These are phyloP conservation scores for Colletotrichum coccodes DNA, from an alignment of 2,329 filamentous ascomycete genomes.

Conservation along the genomic window DNA sequence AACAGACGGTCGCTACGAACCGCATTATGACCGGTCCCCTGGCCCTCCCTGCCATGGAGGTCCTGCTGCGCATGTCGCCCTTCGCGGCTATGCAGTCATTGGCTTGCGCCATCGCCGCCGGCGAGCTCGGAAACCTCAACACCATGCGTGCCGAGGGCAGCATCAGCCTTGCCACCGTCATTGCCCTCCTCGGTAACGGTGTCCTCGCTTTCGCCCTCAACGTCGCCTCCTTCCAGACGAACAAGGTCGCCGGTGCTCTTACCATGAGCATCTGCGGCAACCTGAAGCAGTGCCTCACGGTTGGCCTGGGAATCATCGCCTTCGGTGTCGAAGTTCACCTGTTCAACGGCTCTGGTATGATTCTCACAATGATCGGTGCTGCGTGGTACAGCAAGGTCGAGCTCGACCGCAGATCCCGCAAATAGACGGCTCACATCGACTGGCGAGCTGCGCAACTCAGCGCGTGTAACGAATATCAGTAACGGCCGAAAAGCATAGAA, in stretches of 20 bases:
- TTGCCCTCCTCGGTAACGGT: slow-evolving; percentile 61
- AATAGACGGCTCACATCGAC: slow-evolving; percentile 11
- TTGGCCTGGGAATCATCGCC: slow-evolving; percentile 62
- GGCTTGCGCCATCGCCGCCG: slow-evolving; percentile 60
- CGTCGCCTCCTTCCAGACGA: slow-evolving; percentile 66
- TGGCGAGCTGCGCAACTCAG: slow-evolving; percentile 2
- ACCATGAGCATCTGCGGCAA: slow-evolving; percentile 71
- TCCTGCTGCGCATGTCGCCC: slow-evolving; percentile 71
- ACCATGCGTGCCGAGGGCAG: slow-evolving; percentile 47
- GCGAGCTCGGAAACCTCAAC: slow-evolving; percentile 59
- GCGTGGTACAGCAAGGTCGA: slow-evolving; percentile 69
- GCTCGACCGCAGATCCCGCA: slow-evolving; percentile 55
- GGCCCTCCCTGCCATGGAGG: slow-evolving; percentile 66
- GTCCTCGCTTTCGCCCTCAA: slow-evolving; percentile 66
- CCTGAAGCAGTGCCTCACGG: slow-evolving; percentile 67
- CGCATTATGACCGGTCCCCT: slow-evolving; percentile 71
- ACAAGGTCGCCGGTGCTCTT: slow-evolving; percentile 66
- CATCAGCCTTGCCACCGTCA: slow-evolving; percentile 46
- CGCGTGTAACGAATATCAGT: slow-evolving; percentile 31
- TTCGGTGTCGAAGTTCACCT: slow-evolving; percentile 61
- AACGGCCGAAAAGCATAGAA: slow-evolving; percentile 30
- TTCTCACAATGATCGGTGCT: slow-evolving; percentile 63
- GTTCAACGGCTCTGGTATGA: slow-evolving; percentile 66
- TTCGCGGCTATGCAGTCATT: slow-evolving; percentile 67
- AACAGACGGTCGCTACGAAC: slow-evolving; percentile 69